These are phyloP conservation scores for Plasmodium ovale DNA, from an alignment of 169 alveolate species.

Conservation along the genomic window DNA sequence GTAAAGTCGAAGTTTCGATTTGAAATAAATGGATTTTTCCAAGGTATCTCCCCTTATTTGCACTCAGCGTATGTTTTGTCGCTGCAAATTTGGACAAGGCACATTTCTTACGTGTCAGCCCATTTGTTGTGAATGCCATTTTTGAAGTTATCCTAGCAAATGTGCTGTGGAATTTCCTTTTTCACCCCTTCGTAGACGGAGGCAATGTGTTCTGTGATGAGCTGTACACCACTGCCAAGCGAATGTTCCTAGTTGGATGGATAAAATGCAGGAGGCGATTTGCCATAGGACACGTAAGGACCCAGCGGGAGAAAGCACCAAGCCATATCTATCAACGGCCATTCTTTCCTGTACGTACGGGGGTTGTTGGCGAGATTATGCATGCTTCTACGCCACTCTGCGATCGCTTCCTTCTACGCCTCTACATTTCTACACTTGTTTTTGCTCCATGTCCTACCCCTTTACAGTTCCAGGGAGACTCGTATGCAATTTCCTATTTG, in stretches of 20 bases:
- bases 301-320: background rate
- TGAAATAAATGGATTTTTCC: constrained; percentile 55
- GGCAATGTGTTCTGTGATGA: constrained; percentile 65
- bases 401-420: background rate
- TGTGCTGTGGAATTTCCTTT: no score
- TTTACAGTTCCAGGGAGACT: constrained; percentile 72
- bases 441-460: no score
- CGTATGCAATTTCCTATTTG: constrained; percentile 69
- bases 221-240: constrained; percentile 49
- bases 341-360: background rate
- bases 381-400: background rate
- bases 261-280: constrained; percentile 53
- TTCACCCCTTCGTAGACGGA: constrained; percentile 36
- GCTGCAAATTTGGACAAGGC: no score
- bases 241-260: constrained; percentile 70
- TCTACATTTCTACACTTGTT: background rate
- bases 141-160: no score
- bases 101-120: no score
- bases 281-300: constrained; percentile 70
- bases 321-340: background rate
- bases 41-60: no score
- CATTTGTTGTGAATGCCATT: no score
- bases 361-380: background rate
- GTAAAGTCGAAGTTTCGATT: constrained; percentile 61
- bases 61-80: no score